phyloP scores from a whole-genome alignment of 2,329 filamentous ascomycete genomes.

The Dactylellina drechsleri region DNA sequence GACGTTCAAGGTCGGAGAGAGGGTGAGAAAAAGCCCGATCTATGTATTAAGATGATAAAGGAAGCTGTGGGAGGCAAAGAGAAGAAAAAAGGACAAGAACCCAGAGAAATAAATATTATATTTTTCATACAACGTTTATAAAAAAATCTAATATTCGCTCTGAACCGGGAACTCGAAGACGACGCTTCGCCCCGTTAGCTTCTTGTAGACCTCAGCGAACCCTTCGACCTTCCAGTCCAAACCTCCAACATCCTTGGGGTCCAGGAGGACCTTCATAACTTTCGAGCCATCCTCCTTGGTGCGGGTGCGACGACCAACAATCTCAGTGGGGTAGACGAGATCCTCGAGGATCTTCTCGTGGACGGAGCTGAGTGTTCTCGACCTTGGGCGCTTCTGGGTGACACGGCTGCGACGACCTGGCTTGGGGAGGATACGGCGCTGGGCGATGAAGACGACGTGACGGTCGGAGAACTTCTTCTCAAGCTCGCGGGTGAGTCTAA shows the following conservation, averaged over 20 bases:
- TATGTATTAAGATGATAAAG: conserved; percentile 49
- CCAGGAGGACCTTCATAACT: conserved; percentile 97
- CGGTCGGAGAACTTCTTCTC: conserved; percentile 99
- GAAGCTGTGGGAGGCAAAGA: conserved; percentile 12
- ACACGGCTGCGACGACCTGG: conserved; percentile 96
- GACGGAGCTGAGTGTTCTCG: conserved; percentile 96
- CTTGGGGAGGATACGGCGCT: conserved; percentile 97
- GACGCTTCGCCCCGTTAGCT: conserved; percentile 94
- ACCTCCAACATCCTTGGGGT: conserved; percentile 99
- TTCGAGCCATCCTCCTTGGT: conserved; percentile 99
- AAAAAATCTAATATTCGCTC: conserved; percentile 74
- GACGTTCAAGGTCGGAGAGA: conserved; percentile 30
- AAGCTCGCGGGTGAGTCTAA: conserved; percentile 97
- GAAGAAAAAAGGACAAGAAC: conserved; percentile 15
- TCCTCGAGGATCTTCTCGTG: conserved; percentile 98
- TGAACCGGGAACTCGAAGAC: conserved; percentile 96
- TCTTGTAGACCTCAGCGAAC: conserved; percentile 99
- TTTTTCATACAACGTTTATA: conserved; percentile 40
- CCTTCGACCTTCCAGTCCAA: conserved; percentile 99
- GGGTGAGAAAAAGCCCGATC: conserved; percentile 29
- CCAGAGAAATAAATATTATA: conserved; percentile 49
- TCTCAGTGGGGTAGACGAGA: conserved; percentile 99
- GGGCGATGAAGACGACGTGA: conserved; percentile 98
- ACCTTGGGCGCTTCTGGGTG: conserved; percentile 97
- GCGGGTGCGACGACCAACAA: conserved; percentile 97